Evolutionary conservation across 306 rosid species (phyloP), one percentile per base, ranked within the genome.

Genomic region (Acacia confusa): DNA sequence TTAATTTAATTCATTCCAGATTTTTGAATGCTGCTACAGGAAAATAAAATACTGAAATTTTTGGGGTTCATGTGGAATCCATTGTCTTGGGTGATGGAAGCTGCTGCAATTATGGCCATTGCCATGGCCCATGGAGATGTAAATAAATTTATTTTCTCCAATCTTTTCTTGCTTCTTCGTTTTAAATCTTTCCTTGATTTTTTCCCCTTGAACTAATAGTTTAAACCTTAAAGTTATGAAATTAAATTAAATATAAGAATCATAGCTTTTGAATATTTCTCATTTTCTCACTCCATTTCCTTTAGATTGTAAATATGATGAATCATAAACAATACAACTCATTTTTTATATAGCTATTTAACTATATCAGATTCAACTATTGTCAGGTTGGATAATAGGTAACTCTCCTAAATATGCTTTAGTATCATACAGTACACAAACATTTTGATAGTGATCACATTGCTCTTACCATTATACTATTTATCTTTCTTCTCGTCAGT

Each of bases 11-110:
- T 68, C 16, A 16, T 50, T 50, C 9, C 19, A 45, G 5, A 43
- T 67, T 16, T 27, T 25, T 60, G 4, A 63, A 32, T 81, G 22
- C 36, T 74, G 48, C 38, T 34, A 1, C 85, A 92, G 94, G 94
- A 92, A 82, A 92, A 87, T 75, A 92, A 92, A 76, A 2, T 89
- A 9, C 73, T 92, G 15, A 92, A 90, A 83, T 92, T 92, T 80
- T 86, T 92, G 89, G 90, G 97, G 4, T 92, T 92, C 81, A 92
- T 88, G 97, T 90, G 97, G 97, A 92, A 92, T 88, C 97, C 97
- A 79, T 71, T 92, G 13, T 92, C 97, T 72, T 92, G 97, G 97
- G 94, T 92, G n/a, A 92, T 92, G 97, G 97, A 90, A 87, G 97
- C 94, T 76, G 97, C 92, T 79, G 92, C 94, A 75, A 4, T 92